A percentile compares a stretch with the other conserved stretches of the same genome.
phyloP scores from a whole-genome alignment of 768 basidiomycete genomes.

The Lactifluus hygrophoroides region DNA sequence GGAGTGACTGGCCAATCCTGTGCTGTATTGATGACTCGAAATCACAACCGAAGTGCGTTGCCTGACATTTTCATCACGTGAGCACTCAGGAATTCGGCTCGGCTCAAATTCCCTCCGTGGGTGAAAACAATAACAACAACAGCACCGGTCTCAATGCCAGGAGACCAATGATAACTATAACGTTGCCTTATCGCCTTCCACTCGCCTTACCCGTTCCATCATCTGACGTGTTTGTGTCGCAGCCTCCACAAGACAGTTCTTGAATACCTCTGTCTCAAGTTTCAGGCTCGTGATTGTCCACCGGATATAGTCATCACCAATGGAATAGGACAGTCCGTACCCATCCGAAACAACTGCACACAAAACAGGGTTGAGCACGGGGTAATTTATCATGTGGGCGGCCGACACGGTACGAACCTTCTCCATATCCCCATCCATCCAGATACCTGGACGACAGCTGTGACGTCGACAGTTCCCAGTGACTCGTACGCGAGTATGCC shows the following conservation, averaged over 20 bases:
- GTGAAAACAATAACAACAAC: no score
- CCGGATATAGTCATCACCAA: conserved; percentile 73
- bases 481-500: conserved; percentile 57
- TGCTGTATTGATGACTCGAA: no score
- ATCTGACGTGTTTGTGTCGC: conserved; percentile 69
- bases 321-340: conserved; percentile 85
- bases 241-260: conserved; percentile 69
- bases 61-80: no score
- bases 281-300: conserved; percentile 85
- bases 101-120: no score
- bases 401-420: conserved; percentile 49
- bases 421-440: conserved; percentile 96
- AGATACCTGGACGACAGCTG: conserved; percentile 75
- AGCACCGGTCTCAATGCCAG: no score
- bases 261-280: conserved; percentile 43
- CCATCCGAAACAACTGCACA: conserved; percentile 77
- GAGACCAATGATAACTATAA: neutral
- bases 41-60: no score
- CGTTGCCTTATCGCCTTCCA: neutral
- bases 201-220: conserved; percentile 50
- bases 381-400: neutral
- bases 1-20: no score
- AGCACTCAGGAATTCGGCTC: no score
- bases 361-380: neutral
- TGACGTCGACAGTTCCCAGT: conserved; percentile 93